Evolutionary conservation across 768 basidiomycete species (phyloP), one percentile per base, ranked within the genome.

Genomic region (Trametes gibbosa): DNA sequence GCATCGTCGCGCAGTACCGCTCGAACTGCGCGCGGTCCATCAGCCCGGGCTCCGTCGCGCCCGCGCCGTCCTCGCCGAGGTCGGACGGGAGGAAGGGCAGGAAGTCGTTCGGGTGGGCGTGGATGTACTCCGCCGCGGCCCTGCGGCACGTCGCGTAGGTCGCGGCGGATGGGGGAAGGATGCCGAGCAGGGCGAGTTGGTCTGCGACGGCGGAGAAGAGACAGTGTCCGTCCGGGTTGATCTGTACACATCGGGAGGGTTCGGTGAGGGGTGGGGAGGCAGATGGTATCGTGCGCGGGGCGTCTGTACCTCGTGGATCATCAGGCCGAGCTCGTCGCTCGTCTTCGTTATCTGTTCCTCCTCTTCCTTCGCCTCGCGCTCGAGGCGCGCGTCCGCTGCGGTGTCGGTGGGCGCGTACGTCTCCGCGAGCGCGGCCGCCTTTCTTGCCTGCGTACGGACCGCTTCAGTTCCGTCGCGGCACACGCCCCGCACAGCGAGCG

Each of bases 211-310:
- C 92, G 47, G 93, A 90, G 76, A 89, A 99, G 29, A 98, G 85
- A 75, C 96, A 98, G 66, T 98, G 95, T 0, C 96, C 96, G 66
- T 98, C 96, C 17, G 96, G 93, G 59, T 86, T 86, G 65, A 98
- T 88, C 94, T 97, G 29, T 32, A 64, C 4, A 17, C 21, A 29
- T 21, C 10, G 12, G 21, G 43, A 24, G 12, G 34, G 34, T 39
- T 9, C 17, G 16, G 34, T 50, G 23, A 39, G 50, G 34, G 23
- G 21, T 14, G 34, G 12, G 34, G 6, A 32, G 19, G 19, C 8
- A 21, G n/a, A 3, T 12, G 7, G 2, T 39, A 6, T 17, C 8
- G 21, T 1, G 14, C 2, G 23, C 12, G 24, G 24, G 23, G 47
- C 63, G 46, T 65, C 75, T 54, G 56, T n/a, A 86, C 90, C 79